Evolutionary conservation across 2,329 filamentous ascomycete genomes (phyloP), one percentile per base, ranked within the genome.

Genomic region (Thelonectria olida): DNA sequence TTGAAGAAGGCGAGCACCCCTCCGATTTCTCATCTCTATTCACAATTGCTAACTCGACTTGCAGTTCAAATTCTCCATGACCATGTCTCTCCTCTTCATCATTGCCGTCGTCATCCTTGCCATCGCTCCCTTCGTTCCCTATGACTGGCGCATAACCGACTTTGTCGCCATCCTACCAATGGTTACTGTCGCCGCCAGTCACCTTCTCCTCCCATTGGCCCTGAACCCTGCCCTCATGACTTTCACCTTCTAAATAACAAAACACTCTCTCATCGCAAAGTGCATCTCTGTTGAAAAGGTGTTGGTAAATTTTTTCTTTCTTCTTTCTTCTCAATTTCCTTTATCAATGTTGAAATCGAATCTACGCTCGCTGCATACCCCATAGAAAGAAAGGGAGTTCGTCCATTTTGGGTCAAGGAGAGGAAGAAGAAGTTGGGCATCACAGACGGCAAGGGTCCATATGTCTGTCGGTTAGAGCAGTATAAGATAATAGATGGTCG

Each of bases 201-300:
- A 93, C 76, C 82, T 93, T 58, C 78, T 93, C 50, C 75, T 93
- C 63, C 91, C 91, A 1, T 82, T 93, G 60, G 90, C 87, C 4
- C 79, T 94, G 49, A 93, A 93, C 76, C 91, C 90, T n/a, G 90
- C 90, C 19, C 80, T 93, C 69, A 92, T 92, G 90, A 91, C 88
- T 0, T 92, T 93, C 75, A 91, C 89, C 9, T 93, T 89, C 87
- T 92, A 85, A 73, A 27, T 36, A 17, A 20, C 15, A 17, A 25
- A 13, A 22, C 7, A 42, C 2, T 19, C 39, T 44, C 9, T 17
- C 39, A 7, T 22, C 10, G 10, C 19, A 31, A 34, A 17, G 7
- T 38, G 9, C 22, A 15, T 38, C 23, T 9, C 22, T 28, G 12
- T 19, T 19, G 6, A 9, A 17, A 34, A 25, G 41, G 34, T 41